Evolutionary conservation across 2,329 filamentous ascomycete genomes (phyloP).

Genomic region (Chaetomium strumarium): DNA sequence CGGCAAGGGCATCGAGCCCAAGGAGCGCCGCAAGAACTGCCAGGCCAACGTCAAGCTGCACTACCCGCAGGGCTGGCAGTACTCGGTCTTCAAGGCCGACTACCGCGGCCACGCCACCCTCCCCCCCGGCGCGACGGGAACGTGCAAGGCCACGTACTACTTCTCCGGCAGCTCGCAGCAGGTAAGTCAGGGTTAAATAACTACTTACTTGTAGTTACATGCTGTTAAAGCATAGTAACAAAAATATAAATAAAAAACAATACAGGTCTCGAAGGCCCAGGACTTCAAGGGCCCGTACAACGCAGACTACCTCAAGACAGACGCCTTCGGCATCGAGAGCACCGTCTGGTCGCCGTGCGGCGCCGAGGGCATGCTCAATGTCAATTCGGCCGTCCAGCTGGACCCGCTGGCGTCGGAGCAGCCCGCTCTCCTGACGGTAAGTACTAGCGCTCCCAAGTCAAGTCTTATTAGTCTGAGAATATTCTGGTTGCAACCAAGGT

Average conservation of each 20-base stretch:
- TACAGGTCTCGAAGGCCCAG: constrained; percentile 35
- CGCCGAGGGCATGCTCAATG: constrained; percentile 43
- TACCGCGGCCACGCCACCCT: constrained; percentile 47
- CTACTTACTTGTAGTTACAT: no score
- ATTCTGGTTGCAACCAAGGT: no score
- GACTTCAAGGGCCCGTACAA: constrained; percentile 38
- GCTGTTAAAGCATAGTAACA: no score
- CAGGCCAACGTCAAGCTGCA: constrained; percentile 46
- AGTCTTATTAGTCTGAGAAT: no score
- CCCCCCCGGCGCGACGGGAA: constrained; percentile 40
- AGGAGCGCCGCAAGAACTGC: constrained; percentile 47
- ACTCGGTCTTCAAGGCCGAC: constrained; percentile 45
- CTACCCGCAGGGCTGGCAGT: constrained; percentile 48
- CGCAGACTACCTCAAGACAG: constrained; percentile 40
- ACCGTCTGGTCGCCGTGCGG: constrained; percentile 49
- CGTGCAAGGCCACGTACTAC: constrained; percentile 48
- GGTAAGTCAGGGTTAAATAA: constrained; percentile 25
- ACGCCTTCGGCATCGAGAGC: constrained; percentile 39
- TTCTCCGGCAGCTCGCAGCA: constrained; percentile 42
- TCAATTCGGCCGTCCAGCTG: constrained; percentile 45
- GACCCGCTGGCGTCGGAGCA: constrained; percentile 18
- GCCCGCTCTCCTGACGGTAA: constrained; percentile 27
- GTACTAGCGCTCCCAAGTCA: constrained; percentile 9
- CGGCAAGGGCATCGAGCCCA: constrained; percentile 37
- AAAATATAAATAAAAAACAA: no score